Evolutionary conservation across 176 grass and related monocot species (phyloP), one percentile per base, ranked within the genome.

Genomic region (Oryza brachyantha): DNA sequence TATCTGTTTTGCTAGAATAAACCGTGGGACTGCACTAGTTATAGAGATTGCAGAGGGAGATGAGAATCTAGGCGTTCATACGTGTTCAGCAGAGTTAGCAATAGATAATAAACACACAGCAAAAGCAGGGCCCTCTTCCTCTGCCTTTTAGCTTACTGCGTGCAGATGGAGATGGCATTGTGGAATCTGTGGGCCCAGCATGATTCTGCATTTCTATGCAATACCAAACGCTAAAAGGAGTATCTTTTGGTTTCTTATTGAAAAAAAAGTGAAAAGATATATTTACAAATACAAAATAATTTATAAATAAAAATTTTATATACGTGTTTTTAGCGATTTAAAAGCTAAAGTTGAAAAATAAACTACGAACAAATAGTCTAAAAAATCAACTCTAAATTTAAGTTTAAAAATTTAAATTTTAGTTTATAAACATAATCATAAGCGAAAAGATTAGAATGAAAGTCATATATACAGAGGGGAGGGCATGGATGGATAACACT

Each of bases 101-200:
- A 34, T 27, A 43, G 66, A 40, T 1, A 55, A n/a, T n/a, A n/a
- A n/a, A 55, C 46, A 50, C 46, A 50, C 46, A 50, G 46, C 16
- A 50, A 50, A 50, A 50, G 46, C 16, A 19, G 13, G 46, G 46
- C 46, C 46, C 46, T 22, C 50, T 54, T 41, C 36, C n/a, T 40
- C 24, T 7, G 36, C 16, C 55, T 61, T 72, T 14, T 4, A 68
- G 16, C 81, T 66, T 29, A 50, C 26, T 74, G 69, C 61, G n/a
- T 74, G 81, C 61, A 29, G 55, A 74, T 48, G 69, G 69, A 74
- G 62, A 84, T 31, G 21, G 31, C 81, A 88, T 35, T 63, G 40
- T 28, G 27, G 64, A 77, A 63, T 77, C 59, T 62, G 62, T 74
- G 61, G 38, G 31, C 36, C 36, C 22, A 78, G 66, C 66, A 76